phyloP scores from a whole-genome alignment of 2,329 filamentous ascomycete species.

The Stagonosporopsis vannaccii region DNA sequence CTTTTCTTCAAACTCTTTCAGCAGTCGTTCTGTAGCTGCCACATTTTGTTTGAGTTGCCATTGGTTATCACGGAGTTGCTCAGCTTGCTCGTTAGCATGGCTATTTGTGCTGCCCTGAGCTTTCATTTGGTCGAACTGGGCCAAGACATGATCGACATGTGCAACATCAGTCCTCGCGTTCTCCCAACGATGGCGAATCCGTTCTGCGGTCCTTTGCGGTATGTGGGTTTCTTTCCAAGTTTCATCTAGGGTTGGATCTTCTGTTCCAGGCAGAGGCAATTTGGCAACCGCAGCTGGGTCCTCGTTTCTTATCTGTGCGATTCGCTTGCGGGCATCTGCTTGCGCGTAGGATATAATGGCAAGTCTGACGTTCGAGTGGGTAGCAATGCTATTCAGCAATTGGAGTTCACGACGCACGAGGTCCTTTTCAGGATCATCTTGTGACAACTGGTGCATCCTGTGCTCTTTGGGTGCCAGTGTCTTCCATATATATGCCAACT shows the following conservation, averaged over 20 bases:
- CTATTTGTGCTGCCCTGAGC: constrained; percentile 5
- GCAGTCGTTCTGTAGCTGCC: constrained; percentile 23
- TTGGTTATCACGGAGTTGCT: constrained; percentile 6
- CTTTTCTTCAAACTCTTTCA: constrained; percentile 26
- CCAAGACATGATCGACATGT: constrained; percentile 6
- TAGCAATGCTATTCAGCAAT: constrained; percentile 25
- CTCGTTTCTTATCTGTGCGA: constrained; percentile 19
- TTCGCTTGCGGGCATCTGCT: constrained; percentile 25
- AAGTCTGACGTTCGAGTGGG: constrained; percentile 10
- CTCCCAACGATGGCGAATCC: constrained; percentile 11
- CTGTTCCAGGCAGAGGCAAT: background rate
- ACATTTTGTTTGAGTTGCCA: constrained; percentile 18
- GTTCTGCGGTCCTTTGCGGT: constrained; percentile 1
- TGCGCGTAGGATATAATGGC: constrained; percentile 25
- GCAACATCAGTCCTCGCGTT: background rate
- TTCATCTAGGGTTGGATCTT: background rate
- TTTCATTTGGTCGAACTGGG: constrained; percentile 5
- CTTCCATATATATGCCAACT: constrained; percentile 28
- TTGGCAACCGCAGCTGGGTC: background rate
- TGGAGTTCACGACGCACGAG: constrained; percentile 24
- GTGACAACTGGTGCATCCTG: constrained; percentile 20
- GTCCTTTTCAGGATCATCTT: constrained; percentile 25
- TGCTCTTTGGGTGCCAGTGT: constrained; percentile 25
- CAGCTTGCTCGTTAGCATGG: constrained; percentile 2
- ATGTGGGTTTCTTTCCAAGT: background rate